Evolutionary conservation across 202 grass and related monocot genomes (phyloP), one percentile per base, ranked within the genome.

Genomic region (Dendrocalamus latiflorus): DNA sequence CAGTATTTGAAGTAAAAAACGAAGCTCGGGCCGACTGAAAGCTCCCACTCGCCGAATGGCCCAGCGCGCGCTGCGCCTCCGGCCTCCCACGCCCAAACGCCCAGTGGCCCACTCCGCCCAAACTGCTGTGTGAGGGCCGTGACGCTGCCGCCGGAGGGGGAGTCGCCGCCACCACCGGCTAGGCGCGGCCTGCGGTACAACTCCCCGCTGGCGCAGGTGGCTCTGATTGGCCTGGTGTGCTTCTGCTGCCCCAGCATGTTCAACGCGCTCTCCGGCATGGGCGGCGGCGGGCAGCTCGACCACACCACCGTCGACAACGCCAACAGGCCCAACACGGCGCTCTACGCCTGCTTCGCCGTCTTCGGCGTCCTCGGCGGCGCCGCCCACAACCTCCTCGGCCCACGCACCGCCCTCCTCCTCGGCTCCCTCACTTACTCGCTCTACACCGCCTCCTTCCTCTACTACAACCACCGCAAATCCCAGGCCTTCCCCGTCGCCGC

Each of bases 191-290:
- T n/a, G n/a, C n/a, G n/a, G n/a, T n/a, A n/a, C n/a, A 94, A 97
- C 84, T 98, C 96, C 13, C 96, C 96, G 48, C 76, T 98, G 39
- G 77, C 65, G 38, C 95, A 98, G 86, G 95, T 98, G 15, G 76
- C 50, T 1, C 89, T 98, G 9, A 89, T 98, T 13, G 96, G 93
- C 0, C 43, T 93, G 26, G 86, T 98, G 62, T 98, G 96, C 85
- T 98, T 98, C 85, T 98, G 96, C 86, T 98, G 96, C 83, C 96
- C 96, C 0, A 93, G 95, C 9, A 98, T 98, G 95, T 98, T 98
- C 93, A 98, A 98, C 89, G 95, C 95, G 37, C 91, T 98, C 0
- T 92, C 93, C 13, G 96, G 93, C 48, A 89, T 98, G 26, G 96
- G 96, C 70, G 95, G 96, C 69, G 96, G 85, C 9, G 96, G 96